These are phyloP conservation scores for Dinochytrium kinnereticum DNA, from an alignment of 371 early-diverging fungal species.

Conservation along the genomic window DNA sequence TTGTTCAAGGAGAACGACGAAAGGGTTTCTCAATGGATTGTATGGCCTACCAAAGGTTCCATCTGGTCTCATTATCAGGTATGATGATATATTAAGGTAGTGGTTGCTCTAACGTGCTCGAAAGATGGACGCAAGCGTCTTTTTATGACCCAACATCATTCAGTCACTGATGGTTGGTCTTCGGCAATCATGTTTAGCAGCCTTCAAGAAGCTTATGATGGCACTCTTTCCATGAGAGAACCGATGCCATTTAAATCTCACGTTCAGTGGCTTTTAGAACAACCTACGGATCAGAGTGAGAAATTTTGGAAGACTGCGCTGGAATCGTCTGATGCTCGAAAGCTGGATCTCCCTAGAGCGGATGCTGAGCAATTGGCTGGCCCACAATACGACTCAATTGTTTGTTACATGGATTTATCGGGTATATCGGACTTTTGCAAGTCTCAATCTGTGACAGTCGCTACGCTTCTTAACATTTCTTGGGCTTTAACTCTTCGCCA, in stretches of 20 bases:
- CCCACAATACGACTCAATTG: not conserved
- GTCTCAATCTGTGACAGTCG: constrained; percentile 24
- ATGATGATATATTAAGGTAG: not conserved
- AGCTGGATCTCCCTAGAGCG: not conserved
- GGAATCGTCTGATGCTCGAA: not conserved
- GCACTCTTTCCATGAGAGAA: not conserved
- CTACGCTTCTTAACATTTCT: constrained; percentile 24
- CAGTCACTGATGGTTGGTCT: constrained; percentile 14
- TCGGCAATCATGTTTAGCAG: not conserved
- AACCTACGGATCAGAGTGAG: constrained; percentile 1
- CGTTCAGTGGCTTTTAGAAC: not conserved
- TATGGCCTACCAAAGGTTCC: not conserved
- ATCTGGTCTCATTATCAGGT: not conserved
- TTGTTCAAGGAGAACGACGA: not conserved
- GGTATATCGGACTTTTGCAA: not conserved
- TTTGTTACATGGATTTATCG: not conserved
- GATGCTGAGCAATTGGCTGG: not conserved
- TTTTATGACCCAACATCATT: constrained; percentile 11
- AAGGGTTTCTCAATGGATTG: not conserved
- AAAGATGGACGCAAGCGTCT: constrained; percentile 14
- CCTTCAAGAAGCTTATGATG: constrained; percentile 5
- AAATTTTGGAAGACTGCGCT: constrained; percentile 4
- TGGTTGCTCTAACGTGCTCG: not conserved
- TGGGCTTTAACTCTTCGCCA: constrained; percentile 38
- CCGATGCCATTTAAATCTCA: not conserved